Percentiles rank a stretch among this genome's conserved stretches.
Conservation (phyloP, 73 alveolate species). For the Diophrys appendiculata region DNA sequence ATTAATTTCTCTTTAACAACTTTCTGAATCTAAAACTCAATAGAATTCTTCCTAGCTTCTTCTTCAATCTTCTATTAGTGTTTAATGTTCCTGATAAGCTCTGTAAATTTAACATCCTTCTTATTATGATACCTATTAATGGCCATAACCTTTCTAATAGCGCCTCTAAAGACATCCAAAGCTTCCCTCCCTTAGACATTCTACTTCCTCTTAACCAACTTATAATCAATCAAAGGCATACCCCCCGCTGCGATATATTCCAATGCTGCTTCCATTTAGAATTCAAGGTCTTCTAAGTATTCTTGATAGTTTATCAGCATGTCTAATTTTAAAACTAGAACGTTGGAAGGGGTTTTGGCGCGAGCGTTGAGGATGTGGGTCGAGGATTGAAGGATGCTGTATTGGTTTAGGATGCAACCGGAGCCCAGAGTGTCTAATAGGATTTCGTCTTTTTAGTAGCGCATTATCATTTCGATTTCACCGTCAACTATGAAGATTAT, state of each 20-base stretch:
- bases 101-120: background rate
- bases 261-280: too few species aligned
- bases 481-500: background rate
- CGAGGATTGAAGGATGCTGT: background rate
- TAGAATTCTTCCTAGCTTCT: too few species aligned
- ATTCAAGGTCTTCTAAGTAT: too few species aligned
- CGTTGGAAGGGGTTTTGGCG: background rate
- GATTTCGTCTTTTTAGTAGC: background rate
- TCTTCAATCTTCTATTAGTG: background rate
- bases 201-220: too few species aligned
- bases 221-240: too few species aligned
- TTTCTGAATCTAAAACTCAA: background rate
- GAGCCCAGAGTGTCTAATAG: background rate
- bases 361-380: background rate
- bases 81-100: background rate
- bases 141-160: slow-evolving; percentile 3
- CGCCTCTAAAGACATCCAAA: background rate
- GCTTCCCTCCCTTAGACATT: too few species aligned
- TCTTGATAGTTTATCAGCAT: too few species aligned
- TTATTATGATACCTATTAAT: background rate
- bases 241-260: too few species aligned
- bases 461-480: background rate
- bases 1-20: background rate
- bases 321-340: too few species aligned
- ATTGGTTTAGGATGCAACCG: background rate